phyloP scores from a whole-genome alignment of 139 green algal species.

The Chlamydomonas sp. region DNA sequence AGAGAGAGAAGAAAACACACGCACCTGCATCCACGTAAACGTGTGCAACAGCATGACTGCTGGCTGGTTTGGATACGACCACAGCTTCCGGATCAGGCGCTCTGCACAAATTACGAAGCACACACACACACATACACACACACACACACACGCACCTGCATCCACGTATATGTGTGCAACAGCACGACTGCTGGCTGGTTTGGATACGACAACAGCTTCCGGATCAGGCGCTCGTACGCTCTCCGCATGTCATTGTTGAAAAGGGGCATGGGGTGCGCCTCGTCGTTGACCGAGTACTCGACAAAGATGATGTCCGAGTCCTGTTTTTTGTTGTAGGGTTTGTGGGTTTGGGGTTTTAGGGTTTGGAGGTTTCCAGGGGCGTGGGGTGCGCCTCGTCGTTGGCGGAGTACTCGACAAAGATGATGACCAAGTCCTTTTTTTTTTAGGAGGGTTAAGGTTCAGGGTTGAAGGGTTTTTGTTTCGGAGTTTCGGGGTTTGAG shows the following conservation, averaged over 20 bases:
- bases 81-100: constrained; percentile 33
- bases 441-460: no score
- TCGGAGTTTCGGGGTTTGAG: no score
- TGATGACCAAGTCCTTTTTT: constrained; percentile 2
- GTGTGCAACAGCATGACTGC: constrained; percentile 9
- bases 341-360: no score
- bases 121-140: neutral
- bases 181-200: constrained; percentile 35
- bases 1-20: neutral
- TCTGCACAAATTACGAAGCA: constrained; percentile 11
- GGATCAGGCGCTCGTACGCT: constrained; percentile 32
- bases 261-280: neutral
- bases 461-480: no score
- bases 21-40: neutral
- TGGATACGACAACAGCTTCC: constrained; percentile 35
- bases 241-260: constrained; percentile 18
- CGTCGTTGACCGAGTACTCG: constrained; percentile 18
- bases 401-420: constrained; percentile 23
- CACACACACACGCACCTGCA: neutral
- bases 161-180: constrained; percentile 18
- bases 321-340: no score
- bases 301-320: constrained; percentile 18
- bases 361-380: no score
- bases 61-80: constrained; percentile 22
- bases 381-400: neutral